A percentile compares a stretch with the other conserved stretches of the same genome.
Evolutionary conservation across 371 early-diverging fungal genomes (phyloP).

Genomic region (Mucor racemosus): DNA sequence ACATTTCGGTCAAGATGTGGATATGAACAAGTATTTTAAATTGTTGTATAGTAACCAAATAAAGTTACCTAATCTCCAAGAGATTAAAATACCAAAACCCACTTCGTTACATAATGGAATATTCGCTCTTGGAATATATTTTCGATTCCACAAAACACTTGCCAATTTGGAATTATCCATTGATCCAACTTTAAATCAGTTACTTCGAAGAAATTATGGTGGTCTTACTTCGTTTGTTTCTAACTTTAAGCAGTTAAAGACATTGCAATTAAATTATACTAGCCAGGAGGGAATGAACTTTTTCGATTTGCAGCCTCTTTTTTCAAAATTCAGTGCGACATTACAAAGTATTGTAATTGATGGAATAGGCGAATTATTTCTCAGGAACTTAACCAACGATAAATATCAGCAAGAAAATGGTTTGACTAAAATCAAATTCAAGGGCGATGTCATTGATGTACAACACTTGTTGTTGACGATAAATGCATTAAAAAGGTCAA

Average conservation of each 20-base stretch:
- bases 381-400: not conserved
- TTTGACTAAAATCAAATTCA: not conserved
- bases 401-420: not conserved
- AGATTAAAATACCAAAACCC: not conserved
- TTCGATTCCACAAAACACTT: slow-evolving; percentile 1
- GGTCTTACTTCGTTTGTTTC: not conserved
- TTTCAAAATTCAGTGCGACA: not conserved
- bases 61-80: not conserved
- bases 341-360: not conserved
- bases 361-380: not conserved
- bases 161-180: not conserved
- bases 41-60: not conserved
- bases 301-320: not conserved
- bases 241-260: not conserved
- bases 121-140: not conserved
- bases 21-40: not conserved
- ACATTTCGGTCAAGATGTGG: not conserved
- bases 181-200: not conserved
- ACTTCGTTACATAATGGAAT: not conserved
- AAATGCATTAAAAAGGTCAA: not conserved
- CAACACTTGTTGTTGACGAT: not conserved
- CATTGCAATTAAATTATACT: not conserved
- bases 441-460: not conserved
- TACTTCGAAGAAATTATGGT: not conserved
- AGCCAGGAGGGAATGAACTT: not conserved